A percentile compares a stretch with the other conserved stretches of the same genome.
These are phyloP conservation scores for Acer campestre DNA, from an alignment of 345 rosid species.

Conservation along the genomic window DNA sequence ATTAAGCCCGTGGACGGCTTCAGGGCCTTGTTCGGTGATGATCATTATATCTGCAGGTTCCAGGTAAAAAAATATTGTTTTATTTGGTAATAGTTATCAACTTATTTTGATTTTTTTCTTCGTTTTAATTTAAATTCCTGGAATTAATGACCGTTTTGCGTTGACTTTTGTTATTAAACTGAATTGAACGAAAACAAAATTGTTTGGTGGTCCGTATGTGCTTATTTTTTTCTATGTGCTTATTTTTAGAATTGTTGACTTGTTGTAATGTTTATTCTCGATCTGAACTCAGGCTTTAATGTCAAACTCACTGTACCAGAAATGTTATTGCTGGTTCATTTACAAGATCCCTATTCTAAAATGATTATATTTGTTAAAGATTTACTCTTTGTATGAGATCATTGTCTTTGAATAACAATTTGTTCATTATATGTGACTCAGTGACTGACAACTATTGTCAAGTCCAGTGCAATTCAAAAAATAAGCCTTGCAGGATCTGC, in stretches of 20 bases:
- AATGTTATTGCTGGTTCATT: background rate
- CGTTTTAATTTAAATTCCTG: no score
- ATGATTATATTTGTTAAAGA: no score
- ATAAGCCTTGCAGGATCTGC: no score
- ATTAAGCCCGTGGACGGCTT: slow-evolving; percentile 27
- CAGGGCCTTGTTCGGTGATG: slow-evolving; percentile 33
- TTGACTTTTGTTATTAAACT: slow-evolving; percentile 22
- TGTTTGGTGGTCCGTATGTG: background rate
- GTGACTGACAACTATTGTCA: no score
- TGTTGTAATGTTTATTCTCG: background rate
- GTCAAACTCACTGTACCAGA: background rate
- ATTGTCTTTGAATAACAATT: no score
- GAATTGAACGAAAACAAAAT: background rate
- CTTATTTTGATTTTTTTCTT: no score
- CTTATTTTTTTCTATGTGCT: background rate
- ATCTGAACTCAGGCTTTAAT: no score
- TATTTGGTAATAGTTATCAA: background rate
- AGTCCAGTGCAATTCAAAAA: no score
- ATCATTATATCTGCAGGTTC: slow-evolving; percentile 40
- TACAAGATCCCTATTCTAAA: background rate
- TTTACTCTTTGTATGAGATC: no score
- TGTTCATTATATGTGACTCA: no score
- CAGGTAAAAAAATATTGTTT: slow-evolving; percentile 20
- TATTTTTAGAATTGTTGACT: background rate
- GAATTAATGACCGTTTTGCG: background rate